phyloP scores from a whole-genome alignment of 2,329 filamentous ascomycete species.

The Aspergillus thermomutatus region DNA sequence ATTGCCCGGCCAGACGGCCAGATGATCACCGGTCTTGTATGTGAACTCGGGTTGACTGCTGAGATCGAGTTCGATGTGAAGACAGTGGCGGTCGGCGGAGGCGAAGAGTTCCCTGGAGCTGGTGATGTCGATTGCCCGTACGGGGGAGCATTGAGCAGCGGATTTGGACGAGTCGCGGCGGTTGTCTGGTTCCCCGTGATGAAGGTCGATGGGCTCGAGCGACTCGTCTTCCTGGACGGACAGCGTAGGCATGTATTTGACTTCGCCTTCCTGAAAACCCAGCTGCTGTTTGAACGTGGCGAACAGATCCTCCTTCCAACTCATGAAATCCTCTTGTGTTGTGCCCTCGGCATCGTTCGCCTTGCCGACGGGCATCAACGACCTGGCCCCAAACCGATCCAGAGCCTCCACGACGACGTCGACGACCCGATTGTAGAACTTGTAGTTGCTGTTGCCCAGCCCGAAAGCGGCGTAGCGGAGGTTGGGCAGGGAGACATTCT shows the following conservation, averaged over 20 bases:
- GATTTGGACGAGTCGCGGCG: constrained; percentile 53
- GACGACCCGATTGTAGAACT: constrained; percentile 95
- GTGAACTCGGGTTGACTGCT: constrained; percentile 70
- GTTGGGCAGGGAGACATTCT: constrained; percentile 67
- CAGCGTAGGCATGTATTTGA: constrained; percentile 83
- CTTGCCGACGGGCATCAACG: constrained; percentile 78
- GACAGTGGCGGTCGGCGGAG: constrained; percentile 75
- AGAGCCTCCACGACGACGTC: constrained; percentile 76
- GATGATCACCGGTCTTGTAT: constrained; percentile 93
- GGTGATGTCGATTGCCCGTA: constrained; percentile 79
- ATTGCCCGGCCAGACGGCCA: constrained; percentile 90
- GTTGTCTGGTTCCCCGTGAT: constrained; percentile 84
- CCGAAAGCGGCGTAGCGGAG: constrained; percentile 82
- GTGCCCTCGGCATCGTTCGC: constrained; percentile 90
- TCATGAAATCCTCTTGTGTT: constrained; percentile 94
- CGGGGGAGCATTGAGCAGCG: constrained; percentile 63
- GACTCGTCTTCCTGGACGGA: constrained; percentile 69
- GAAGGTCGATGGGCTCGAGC: constrained; percentile 70
- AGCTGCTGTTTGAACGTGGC: constrained; percentile 69
- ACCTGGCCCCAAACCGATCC: constrained; percentile 69
- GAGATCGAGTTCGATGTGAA: constrained; percentile 87
- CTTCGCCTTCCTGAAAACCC: constrained; percentile 81
- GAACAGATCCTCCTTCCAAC: constrained; percentile 97
- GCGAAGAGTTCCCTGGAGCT: constrained; percentile 79
- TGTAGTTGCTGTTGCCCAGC: constrained; percentile 93